Base-by-base conservation (phyloP, 202 grass and related monocot genomes). In the Carex arenaria region DNA sequence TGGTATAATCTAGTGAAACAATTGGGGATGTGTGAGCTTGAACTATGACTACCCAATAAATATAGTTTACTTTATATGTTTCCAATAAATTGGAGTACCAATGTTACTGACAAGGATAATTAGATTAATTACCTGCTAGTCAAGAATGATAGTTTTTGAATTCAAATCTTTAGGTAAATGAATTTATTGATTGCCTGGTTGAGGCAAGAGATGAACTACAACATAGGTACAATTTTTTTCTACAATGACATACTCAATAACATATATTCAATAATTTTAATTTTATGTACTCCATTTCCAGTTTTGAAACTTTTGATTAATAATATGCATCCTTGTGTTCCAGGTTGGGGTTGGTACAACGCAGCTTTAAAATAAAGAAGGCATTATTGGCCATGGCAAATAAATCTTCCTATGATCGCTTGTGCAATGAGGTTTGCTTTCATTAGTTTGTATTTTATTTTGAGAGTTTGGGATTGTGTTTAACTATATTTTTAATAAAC, bases 341-440 rank as follows among this genome's bases (percentile, higher is more conserved):
- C 69, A 98, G 95, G 89, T 92, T 87, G 6, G 91, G 87, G 56
- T 76, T 62, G 4, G 85, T 91, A 43, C 83, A 90, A 70, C 90
- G 95, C 82, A 98, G 93, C 78, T 89, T 92, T 61, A 95, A 87
- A 92, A 92, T 98, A 91, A 98, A 92, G 84, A 98, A 90, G 88
- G 95, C 95, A 12, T 86, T 98, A 80, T 31, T 98, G 65, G 89
- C 76, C 18, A 95, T 84, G 26, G 85, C 85, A 59, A 82, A 91
- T 30, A 95, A 67, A 53, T 90, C 93, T 90, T 93, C 92, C 17
- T 91, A 90, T 60, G 93, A 92, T 71, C 85, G 93, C 66, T 85
- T 98, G 83, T 93, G 70, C 43, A 67, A 98, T 87, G 92, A 98
- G 95, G 95, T 95, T 55, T 79, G 62, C 70, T 72, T 79, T 86